phyloP scores from a whole-genome alignment of 2,329 filamentous ascomycete genomes.

The Verticillium isaacii region DNA sequence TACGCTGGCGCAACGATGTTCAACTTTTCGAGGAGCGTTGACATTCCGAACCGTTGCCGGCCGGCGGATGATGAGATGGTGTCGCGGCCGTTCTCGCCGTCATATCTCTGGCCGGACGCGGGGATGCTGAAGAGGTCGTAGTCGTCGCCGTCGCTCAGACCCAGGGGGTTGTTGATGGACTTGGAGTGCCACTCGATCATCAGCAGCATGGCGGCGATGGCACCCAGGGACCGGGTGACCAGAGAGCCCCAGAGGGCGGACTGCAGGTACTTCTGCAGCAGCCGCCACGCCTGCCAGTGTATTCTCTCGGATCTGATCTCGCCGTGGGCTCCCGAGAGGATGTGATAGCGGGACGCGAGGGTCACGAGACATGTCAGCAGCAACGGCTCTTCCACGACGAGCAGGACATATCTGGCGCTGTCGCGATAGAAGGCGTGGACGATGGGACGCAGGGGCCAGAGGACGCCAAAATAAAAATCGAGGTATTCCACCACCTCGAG shows the following conservation, averaged over 20 bases:
- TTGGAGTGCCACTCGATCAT: constrained; percentile 1
- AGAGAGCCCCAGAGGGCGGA: background rate
- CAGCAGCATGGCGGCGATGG: background rate
- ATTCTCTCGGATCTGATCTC: background rate
- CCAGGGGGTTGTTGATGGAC: background rate
- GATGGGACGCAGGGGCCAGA: background rate
- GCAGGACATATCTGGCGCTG: background rate
- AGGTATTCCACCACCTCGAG: background rate
- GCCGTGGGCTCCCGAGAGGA: background rate
- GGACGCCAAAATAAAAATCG: background rate
- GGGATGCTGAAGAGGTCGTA: background rate
- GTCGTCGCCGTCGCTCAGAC: background rate
- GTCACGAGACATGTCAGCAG: background rate
- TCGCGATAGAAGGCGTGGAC: background rate
- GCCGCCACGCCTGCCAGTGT: background rate
- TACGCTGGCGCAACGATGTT: background rate
- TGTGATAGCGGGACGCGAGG: background rate
- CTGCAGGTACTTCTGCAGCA: background rate
- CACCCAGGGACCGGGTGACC: background rate
- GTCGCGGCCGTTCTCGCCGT: too few relatives aligned
- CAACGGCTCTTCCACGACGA: background rate
- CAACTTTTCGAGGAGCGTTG: background rate
- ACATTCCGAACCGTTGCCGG: background rate
- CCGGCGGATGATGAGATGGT: background rate
- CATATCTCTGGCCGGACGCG: background rate